A percentile compares a stretch with the other conserved stretches of the same genome.
Conservation (phyloP, 2,329 filamentous ascomycete genomes). For the Hymenoscyphus albidus region DNA sequence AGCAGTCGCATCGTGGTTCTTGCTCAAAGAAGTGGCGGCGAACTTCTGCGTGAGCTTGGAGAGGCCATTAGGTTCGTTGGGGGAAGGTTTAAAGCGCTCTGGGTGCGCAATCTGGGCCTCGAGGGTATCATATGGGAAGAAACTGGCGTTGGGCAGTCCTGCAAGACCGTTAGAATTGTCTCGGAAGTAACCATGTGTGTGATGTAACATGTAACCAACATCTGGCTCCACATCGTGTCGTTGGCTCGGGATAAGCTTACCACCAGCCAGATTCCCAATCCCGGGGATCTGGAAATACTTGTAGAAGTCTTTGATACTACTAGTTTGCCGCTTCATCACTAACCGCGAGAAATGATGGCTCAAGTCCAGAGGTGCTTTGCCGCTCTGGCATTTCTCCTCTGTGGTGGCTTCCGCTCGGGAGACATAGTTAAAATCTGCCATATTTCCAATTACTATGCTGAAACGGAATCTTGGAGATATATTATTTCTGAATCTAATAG, state of each 20-base stretch:
- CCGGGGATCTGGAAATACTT: slow-evolving; percentile 70
- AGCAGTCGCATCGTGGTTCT: slow-evolving; percentile 24
- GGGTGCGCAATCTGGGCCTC: slow-evolving; percentile 75
- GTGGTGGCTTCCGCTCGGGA: slow-evolving; percentile 15
- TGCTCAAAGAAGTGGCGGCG: slow-evolving; percentile 33
- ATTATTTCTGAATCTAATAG: too few species aligned
- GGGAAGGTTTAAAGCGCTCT: slow-evolving; percentile 68
- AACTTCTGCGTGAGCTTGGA: slow-evolving; percentile 36
- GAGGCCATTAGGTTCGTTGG: slow-evolving; percentile 51
- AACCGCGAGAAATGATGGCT: slow-evolving; percentile 73
- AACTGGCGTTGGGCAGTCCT: slow-evolving; percentile 73
- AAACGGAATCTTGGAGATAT: background rate
- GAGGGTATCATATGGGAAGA: slow-evolving; percentile 89
- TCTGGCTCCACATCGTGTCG: background rate
- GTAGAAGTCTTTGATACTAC: slow-evolving; percentile 76
- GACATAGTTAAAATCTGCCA: slow-evolving; percentile 31
- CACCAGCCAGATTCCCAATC: slow-evolving; percentile 60
- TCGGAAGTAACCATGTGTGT: background rate
- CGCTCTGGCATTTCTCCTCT: slow-evolving; percentile 10
- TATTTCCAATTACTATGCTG: slow-evolving; percentile 7
- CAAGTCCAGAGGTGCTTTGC: slow-evolving; percentile 60
- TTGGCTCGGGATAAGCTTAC: slow-evolving; percentile 36
- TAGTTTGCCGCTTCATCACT: slow-evolving; percentile 61
- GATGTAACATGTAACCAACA: background rate
- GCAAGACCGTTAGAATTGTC: slow-evolving; percentile 1